Percentiles rank a stretch among this genome's conserved stretches.
phyloP scores from a whole-genome alignment of 257 asterid species.

The Ilex aquifolium region DNA sequence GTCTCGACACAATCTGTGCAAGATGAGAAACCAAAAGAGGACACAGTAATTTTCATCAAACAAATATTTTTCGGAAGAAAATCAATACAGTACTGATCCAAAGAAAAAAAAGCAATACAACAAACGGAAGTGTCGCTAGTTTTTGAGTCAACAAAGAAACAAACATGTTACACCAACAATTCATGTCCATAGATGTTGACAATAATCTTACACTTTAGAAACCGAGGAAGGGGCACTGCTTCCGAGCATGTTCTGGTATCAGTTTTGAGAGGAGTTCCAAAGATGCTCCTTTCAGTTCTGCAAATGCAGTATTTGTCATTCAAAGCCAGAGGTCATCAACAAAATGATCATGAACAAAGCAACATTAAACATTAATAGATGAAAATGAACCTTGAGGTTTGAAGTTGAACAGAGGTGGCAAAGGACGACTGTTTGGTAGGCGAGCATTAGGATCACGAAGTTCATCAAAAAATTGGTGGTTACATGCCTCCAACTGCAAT shows the following conservation, averaged over 20 bases:
- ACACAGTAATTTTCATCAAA: no score
- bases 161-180: not conserved
- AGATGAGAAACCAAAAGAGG: no score
- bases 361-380: not conserved
- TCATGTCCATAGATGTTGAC: not conserved
- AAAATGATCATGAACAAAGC: not conserved
- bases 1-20: no score
- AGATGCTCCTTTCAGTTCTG: conserved; percentile 77
- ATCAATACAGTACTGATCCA: no score
- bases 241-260: conserved; percentile 72
- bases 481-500: conserved; percentile 60
- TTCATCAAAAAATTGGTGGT: conserved; percentile 68
- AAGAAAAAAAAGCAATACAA: conserved; percentile 5
- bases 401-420: conserved; percentile 77
- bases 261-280: conserved; percentile 53
- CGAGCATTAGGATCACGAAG: conserved; percentile 54
- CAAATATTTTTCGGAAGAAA: no score
- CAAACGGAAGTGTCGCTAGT: not conserved
- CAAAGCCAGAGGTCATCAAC: not conserved
- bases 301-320: conserved; percentile 2
- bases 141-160: no score
- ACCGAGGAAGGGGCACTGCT: conserved; percentile 42
- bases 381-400: conserved; percentile 48
- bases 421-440: conserved; percentile 67
- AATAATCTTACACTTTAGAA: conserved; percentile 13